A percentile compares a stretch with the other conserved stretches of the same genome.
Evolutionary conservation across 2,329 filamentous ascomycete species (phyloP).

Genomic region (Microdochium nivale): DNA sequence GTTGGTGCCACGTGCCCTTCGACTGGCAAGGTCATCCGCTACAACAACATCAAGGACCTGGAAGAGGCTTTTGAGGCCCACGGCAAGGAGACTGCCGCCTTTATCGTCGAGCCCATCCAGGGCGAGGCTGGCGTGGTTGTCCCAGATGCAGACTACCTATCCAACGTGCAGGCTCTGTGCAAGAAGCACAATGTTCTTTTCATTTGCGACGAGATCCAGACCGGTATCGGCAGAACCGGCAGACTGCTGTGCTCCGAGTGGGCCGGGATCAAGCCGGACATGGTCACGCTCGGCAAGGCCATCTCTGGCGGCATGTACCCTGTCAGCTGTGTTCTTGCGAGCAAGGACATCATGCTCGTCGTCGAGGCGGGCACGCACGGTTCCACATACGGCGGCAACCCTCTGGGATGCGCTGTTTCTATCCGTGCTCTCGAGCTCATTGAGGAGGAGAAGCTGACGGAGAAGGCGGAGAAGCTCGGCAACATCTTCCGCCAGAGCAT

Average conservation of each 20-base stretch:
- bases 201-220: slow-evolving; percentile 98
- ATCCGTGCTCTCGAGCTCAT: slow-evolving; percentile 92
- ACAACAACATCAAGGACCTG: slow-evolving; percentile 76
- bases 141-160: slow-evolving; percentile 81
- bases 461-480: slow-evolving; percentile 73
- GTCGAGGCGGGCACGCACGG: slow-evolving; percentile 95
- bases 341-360: slow-evolving; percentile 88
- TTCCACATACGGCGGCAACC: slow-evolving; percentile 97
- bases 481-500: slow-evolving; percentile 76
- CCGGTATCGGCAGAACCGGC: slow-evolving; percentile 89
- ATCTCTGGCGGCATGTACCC: slow-evolving; percentile 99
- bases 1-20: slow-evolving; percentile 70
- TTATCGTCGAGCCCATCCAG: slow-evolving; percentile 94
- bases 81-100: slow-evolving; percentile 79
- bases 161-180: slow-evolving; percentile 73
- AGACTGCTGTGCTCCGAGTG: slow-evolving; percentile 92
- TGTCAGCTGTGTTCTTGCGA: slow-evolving; percentile 85
- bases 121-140: slow-evolving; percentile 96
- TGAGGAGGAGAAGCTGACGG: slow-evolving; percentile 81
- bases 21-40: slow-evolving; percentile 71
- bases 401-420: slow-evolving; percentile 87
- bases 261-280: slow-evolving; percentile 89
- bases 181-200: slow-evolving; percentile 91
- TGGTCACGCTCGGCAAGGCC: slow-evolving; percentile 92
- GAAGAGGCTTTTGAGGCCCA: slow-evolving; percentile 71